Conservation (phyloP, 2,329 filamentous ascomycete genomes). For the Hymenoscyphus infarciens region DNA sequence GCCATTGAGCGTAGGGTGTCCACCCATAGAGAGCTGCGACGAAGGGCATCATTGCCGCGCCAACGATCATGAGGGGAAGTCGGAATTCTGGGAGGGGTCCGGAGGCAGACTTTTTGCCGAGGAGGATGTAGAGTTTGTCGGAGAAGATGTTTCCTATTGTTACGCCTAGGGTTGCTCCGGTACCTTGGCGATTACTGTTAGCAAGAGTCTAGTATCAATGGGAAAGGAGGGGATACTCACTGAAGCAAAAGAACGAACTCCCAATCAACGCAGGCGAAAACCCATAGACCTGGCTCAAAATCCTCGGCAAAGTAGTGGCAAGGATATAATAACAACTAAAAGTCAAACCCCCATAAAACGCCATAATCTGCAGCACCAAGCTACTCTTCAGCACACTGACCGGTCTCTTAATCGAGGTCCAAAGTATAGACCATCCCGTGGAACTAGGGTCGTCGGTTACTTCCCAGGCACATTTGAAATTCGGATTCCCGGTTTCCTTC, state of each 20-base stretch:
- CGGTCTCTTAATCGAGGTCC: slow-evolving; percentile 38
- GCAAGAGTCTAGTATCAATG: too few relatives aligned
- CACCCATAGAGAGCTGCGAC: slow-evolving; percentile 56
- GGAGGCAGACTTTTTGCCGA: slow-evolving; percentile 21
- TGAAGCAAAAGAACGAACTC: slow-evolving; percentile 52
- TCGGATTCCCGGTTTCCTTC: slow-evolving; percentile 48
- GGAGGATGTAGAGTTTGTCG: slow-evolving; percentile 28
- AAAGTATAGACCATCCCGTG: slow-evolving; percentile 42
- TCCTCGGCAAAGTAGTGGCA: slow-evolving; percentile 43
- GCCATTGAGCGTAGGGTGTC: slow-evolving; percentile 48
- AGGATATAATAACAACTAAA: slow-evolving; percentile 46
- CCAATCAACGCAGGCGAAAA: slow-evolving; percentile 49
- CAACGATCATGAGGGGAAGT: slow-evolving; percentile 54
- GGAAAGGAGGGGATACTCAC: slow-evolving; percentile 33
- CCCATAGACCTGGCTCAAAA: slow-evolving; percentile 40
- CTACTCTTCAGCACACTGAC: slow-evolving; percentile 44
- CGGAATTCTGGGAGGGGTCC: slow-evolving; percentile 53
- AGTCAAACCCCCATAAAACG: slow-evolving; percentile 40
- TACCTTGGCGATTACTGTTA: slow-evolving; percentile 22
- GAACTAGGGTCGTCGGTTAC: slow-evolving; percentile 48
- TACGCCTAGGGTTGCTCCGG: slow-evolving; percentile 39
- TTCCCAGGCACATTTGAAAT: slow-evolving; percentile 28
- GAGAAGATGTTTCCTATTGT: slow-evolving; percentile 36
- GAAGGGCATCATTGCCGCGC: slow-evolving; percentile 51
- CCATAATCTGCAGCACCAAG: slow-evolving; percentile 46